Evolutionary conservation across 306 rosid genomes (phyloP), one percentile per base, ranked within the genome.

Genomic region (Cicer arietinum): DNA sequence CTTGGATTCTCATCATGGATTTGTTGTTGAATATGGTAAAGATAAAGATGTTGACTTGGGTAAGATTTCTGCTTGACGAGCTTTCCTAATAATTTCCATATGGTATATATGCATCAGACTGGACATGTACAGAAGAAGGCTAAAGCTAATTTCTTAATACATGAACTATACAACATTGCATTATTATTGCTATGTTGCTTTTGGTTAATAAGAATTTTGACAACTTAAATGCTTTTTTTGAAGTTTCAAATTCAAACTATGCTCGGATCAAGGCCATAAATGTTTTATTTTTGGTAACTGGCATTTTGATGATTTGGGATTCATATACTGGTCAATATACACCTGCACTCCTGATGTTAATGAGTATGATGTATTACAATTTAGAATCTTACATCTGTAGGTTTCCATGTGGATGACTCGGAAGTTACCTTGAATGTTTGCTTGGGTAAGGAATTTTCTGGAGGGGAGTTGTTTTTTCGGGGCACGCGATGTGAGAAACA

Each of bases 381-480:
- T 67, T 65, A 20, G 57, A 56, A 35, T 84, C 54, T 84, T 74
- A 10, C 45, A 57, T 78, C 51, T 86, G 79, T 59, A 87, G 90
- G 90, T 77, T 87, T 87, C 76, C 90, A 87, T 79, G 90, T 87
- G 75, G 90, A 87, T 84, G 90, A 87, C 62, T 87, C 90, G 7
- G 90, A 87, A 70, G 88, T 87, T 69, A 87, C 88, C 67, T 79
- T 87, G 62, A 84, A 87, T 77, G 88, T 84, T 78, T 87, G 90
- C 80, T 77, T 87, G 88, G 88, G 90, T 50, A 84, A 84, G 75
- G 79, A 87, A 77, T 87, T 87, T 87, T 73, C 85, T 74, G 90
- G 90, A 52, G 90, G 90, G 57, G 90, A 87, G 30, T 82, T 87
- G 79, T 87, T 79, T 82, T 84, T 87, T 42, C 86, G 86, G 67